A percentile compares a stretch with the other conserved stretches of the same genome.
Conservation (phyloP, 768 basidiomycete species). For the Suillus americanus region DNA sequence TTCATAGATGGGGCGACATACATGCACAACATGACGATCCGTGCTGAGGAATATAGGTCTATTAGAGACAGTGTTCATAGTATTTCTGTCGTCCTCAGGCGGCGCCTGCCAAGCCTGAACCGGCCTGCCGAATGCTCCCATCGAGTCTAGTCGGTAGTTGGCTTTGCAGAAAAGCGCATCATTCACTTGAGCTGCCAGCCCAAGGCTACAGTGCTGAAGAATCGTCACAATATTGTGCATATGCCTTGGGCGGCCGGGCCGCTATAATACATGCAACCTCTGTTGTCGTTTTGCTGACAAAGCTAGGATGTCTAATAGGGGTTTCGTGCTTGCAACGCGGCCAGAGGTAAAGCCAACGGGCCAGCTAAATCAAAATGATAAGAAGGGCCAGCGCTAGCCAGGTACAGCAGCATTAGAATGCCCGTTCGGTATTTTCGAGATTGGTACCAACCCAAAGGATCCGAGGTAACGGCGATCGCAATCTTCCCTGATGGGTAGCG, state of each 20-base stretch:
- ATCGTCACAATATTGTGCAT: neutral
- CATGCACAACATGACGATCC: neutral
- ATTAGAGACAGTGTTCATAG: neutral
- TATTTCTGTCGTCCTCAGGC: neutral
- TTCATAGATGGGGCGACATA: neutral
- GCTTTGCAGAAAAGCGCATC: neutral
- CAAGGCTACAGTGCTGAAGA: neutral
- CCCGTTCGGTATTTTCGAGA: neutral
- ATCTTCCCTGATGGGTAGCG: neutral
- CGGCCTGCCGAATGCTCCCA: neutral
- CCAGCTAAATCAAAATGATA: too few species aligned
- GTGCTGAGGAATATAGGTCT: neutral
- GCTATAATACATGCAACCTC: neutral
- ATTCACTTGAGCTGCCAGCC: neutral
- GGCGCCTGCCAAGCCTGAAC: neutral
- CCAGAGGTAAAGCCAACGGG: too few species aligned
- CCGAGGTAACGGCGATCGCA: neutral
- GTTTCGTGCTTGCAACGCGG: too few species aligned
- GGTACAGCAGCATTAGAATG: too few species aligned
- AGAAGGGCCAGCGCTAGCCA: too few species aligned
- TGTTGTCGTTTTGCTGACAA: too few species aligned
- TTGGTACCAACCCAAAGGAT: neutral
- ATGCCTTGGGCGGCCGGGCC: neutral
- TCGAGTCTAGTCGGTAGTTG: neutral
- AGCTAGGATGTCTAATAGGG: too few species aligned